These are phyloP conservation scores for Tylopilus subfusipes DNA, from an alignment of 768 basidiomycete genomes.

Conservation along the genomic window DNA sequence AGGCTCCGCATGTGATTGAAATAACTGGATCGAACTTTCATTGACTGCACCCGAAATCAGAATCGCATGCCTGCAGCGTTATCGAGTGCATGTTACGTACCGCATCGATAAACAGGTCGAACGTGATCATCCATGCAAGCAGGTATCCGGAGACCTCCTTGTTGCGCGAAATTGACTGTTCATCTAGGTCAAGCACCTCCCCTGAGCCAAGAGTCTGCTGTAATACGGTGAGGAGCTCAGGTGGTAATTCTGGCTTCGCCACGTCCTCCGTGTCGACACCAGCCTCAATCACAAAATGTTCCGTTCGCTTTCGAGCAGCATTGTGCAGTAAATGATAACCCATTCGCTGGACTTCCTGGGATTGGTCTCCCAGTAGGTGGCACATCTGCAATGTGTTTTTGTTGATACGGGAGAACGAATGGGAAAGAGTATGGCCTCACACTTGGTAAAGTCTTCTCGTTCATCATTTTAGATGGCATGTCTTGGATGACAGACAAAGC, in stretches of 20 bases:
- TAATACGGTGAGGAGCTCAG: constrained; percentile 63
- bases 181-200: constrained; percentile 37
- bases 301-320: constrained; percentile 72
- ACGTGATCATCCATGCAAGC: constrained; percentile 86
- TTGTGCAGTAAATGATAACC: constrained; percentile 68
- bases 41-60: constrained; percentile 51
- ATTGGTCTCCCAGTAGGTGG: constrained; percentile 67
- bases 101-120: constrained; percentile 80
- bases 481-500: constrained; percentile 67
- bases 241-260: constrained; percentile 56
- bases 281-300: constrained; percentile 82
- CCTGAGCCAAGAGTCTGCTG: constrained; percentile 43
- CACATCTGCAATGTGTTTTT: constrained; percentile 54
- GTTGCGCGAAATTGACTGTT: constrained; percentile 34
- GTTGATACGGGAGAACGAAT: not conserved
- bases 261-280: constrained; percentile 68
- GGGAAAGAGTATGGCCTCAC: constrained; percentile 33
- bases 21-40: constrained; percentile 81
- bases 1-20: constrained; percentile 78
- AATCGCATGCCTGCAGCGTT: not conserved
- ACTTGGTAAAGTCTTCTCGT: constrained; percentile 60
- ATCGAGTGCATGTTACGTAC: constrained; percentile 44
- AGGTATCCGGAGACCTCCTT: constrained; percentile 60
- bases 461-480: constrained; percentile 58
- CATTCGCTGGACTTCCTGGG: constrained; percentile 67